Percentiles rank a stretch among this genome's conserved stretches.
Conservation (phyloP, 2,329 filamentous ascomycete genomes). For the Cladosporium cucumerinum region DNA sequence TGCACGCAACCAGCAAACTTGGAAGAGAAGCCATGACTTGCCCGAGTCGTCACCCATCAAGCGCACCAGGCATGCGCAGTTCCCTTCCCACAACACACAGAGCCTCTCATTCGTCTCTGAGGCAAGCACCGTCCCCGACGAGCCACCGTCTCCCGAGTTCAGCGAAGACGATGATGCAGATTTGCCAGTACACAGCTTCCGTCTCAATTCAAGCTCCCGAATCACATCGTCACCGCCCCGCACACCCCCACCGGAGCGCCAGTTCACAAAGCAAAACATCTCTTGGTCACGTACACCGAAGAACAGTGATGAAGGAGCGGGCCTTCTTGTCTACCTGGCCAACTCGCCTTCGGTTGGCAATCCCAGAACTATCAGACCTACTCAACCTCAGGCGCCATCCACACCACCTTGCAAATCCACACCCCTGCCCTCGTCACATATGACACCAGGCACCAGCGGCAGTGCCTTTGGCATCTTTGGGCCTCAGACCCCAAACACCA, state of each 20-base stretch:
- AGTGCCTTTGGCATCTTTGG: conserved; percentile 55
- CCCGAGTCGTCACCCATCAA: conserved; percentile 86
- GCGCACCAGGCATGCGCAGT: conserved; percentile 69
- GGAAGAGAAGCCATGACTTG: conserved; percentile 74
- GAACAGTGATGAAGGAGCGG: conserved; percentile 74
- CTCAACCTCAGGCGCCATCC: conserved; percentile 41
- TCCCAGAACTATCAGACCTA: conserved; percentile 29
- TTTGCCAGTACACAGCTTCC: conserved; percentile 72
- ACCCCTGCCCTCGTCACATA: conserved; percentile 77
- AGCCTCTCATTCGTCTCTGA: conserved; percentile 77
- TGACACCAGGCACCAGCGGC: conserved; percentile 71
- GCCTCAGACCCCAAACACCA: conserved; percentile 75
- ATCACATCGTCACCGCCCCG: conserved; percentile 75
- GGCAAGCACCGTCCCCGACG: conserved; percentile 64
- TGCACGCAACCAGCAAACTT: conserved; percentile 52
- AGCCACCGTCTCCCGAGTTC: conserved; percentile 56
- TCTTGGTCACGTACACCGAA: conserved; percentile 51
- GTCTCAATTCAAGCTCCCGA: conserved; percentile 46
- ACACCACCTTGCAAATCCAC: conserved; percentile 54
- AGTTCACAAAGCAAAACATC: conserved; percentile 39
- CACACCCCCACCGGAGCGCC: conserved; percentile 62
- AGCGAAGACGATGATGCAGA: conserved; percentile 80
- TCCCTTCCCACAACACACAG: conserved; percentile 64
- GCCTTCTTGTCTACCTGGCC: conserved; percentile 82
- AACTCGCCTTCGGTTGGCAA: conserved; percentile 86